Evolutionary conservation across 371 early-diverging fungal genomes (phyloP), one percentile per base, ranked within the genome.

Genomic region (Mortierella sp.): DNA sequence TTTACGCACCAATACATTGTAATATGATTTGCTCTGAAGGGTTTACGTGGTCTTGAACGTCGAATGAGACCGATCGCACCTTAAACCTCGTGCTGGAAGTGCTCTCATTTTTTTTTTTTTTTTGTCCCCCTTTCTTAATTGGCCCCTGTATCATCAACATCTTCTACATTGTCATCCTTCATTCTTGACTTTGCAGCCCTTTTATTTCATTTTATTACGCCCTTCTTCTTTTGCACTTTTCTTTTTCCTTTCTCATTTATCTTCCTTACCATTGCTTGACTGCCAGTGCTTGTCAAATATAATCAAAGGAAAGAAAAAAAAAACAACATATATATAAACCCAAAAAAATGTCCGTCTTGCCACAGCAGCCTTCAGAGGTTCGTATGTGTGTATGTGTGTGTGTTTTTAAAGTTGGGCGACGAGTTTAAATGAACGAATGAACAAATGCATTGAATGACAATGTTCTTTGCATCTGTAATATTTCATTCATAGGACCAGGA

Each of bases 291-390:
- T 24, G 4, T 24, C 16, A 47, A 21, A 45, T 22, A 62, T 6
- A 16, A 16, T 11, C 13, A 22, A 36, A 43, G 22, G 15, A 61
- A 69, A 47, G 19, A 43, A 36, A 41, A 36, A 24, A 63, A 64
- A 32, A 72, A 63, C n/a, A n/a, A n/a, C n/a, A n/a, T n/a, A n/a
- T n/a, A 36, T n/a, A 36, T 19, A 61, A 53, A 60, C 7, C 11
- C 13, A 45, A 62, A 55, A 62, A 55, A 38, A 64, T 69, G 70
- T 69, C 70, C 4, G 43, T 40, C 4, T 63, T 61, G 36, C 70
- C 57, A 38, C 70, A 24, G 57, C 63, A 63, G 16, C 50, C 45
- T 48, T 36, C 63, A 33, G 68, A 73, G 68, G 58, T 72, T 52
- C 19, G 47, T 36, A 41, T 45, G 19, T 58, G 5, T 36, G 11